Conservation (phyloP, 2,329 filamentous ascomycete species). For the Curvularia sp. region DNA sequence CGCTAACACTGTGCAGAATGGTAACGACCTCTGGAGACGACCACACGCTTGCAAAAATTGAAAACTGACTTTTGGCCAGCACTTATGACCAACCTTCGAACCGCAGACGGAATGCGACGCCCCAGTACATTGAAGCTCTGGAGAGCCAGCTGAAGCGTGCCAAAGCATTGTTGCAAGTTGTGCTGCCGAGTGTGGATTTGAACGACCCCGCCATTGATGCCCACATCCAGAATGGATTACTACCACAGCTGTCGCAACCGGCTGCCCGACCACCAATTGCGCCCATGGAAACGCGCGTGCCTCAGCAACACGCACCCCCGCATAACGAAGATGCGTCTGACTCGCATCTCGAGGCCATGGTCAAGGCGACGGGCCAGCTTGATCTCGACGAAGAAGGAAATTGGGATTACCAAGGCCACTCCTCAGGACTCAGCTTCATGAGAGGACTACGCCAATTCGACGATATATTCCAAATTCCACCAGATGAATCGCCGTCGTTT, state of each 20-base stretch:
- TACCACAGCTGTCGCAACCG: conserved; percentile 50
- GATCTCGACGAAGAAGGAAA: conserved; percentile 90
- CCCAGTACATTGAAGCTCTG: conserved; percentile 90
- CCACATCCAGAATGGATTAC: conserved; percentile 71
- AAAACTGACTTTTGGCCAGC: conserved; percentile 25
- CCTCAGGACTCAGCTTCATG: conserved; percentile 89
- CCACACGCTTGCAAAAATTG: not conserved
- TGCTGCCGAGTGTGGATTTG: conserved; percentile 83
- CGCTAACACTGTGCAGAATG: conserved; percentile 68
- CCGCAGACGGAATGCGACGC: conserved; percentile 84
- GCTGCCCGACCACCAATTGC: conserved; percentile 31
- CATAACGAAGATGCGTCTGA: conserved; percentile 53
- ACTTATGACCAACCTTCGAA: conserved; percentile 97
- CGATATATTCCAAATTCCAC: conserved; percentile 71
- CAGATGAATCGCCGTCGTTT: conserved; percentile 65
- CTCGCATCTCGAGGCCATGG: conserved; percentile 89
- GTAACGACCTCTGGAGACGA: conserved; percentile 14
- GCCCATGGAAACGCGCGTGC: conserved; percentile 31
- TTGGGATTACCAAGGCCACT: conserved; percentile 94
- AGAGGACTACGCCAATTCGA: conserved; percentile 87
- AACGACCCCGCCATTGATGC: conserved; percentile 84
- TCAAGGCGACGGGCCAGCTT: conserved; percentile 87
- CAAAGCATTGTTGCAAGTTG: conserved; percentile 77
- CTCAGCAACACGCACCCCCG: conserved; percentile 27
- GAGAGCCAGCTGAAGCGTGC: conserved; percentile 83